Base-by-base conservation (phyloP, 202 grass and related monocot genomes). In the Schoenoplectus tabernaemontani region DNA sequence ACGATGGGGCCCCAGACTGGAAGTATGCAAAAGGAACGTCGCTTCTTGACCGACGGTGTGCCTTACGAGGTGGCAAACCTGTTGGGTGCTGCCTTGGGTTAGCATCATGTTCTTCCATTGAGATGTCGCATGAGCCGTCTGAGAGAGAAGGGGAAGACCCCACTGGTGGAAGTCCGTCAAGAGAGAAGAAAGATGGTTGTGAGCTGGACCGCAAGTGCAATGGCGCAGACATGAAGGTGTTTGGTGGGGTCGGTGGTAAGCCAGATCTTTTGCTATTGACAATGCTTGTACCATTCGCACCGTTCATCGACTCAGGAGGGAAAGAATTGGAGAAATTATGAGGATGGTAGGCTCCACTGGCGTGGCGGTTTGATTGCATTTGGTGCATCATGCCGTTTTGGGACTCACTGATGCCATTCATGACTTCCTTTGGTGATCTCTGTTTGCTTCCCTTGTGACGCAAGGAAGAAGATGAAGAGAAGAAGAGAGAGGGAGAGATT, bases 11-110 rank as follows among this genome's bases (percentile, higher is more conserved):
- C 1, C 76, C 33, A 51, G 84, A 69, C 39, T 82, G 86, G 78
- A 91, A 88, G 81, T 84, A 90, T 0, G 78, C 87, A 78, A 90
- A 90, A 64, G 90, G 86, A 12, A 92, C 84, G 15, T 96, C 93
- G 71, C 89, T 90, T 71, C 89, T 74, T 12, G 89, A 85, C 28
- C 92, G 89, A 9, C 89, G 85, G 69, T 90, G 89, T 43, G 85
- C 78, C 64, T 86, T 95, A 57, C 73, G 83, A 26, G 68, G 77
- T 17, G 84, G 90, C 56, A 90, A 70, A 0, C 85, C 85, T 1
- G 58, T 57, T 11, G 13, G 24, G 42, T 65, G 64, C 10, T 26
- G 26, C 16, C 44, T 63, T 10, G 9, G 16, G 23, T 65, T 80
- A n/a, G 20, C 26, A 28, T 80, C 78, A 48, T 80, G 78, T 19